Conservation (phyloP, 805 yeast genomes). For the Monosporozyma unispora region DNA sequence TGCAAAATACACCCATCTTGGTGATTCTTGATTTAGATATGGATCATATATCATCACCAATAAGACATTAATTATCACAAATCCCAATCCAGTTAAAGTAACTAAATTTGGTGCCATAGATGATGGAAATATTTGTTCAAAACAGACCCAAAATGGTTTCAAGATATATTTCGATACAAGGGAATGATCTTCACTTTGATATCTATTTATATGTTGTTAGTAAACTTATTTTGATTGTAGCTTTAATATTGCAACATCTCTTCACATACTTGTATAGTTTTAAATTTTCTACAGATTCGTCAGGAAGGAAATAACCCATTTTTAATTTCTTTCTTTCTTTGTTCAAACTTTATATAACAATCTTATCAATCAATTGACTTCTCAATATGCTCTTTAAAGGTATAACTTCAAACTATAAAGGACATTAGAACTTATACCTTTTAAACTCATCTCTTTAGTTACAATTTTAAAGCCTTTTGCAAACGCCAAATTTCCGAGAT, state of each 20-base stretch:
- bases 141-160: constrained; percentile 72
- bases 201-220: constrained; percentile 29
- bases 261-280: constrained; percentile 41
- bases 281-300: constrained; percentile 40
- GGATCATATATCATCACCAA: constrained; percentile 72
- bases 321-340: background rate
- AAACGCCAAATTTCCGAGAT: background rate
- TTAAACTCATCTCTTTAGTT: background rate
- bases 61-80: constrained; percentile 53
- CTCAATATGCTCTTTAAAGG: no score
- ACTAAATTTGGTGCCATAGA: constrained; percentile 91
- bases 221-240: background rate
- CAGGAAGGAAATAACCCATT: constrained; percentile 64
- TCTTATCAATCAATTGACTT: no score
- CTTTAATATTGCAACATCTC: background rate
- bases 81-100: constrained; percentile 72
- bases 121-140: constrained; percentile 66
- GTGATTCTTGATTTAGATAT: constrained; percentile 45
- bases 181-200: constrained; percentile 75
- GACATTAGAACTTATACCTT: no score
- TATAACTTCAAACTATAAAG: no score
- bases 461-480: background rate
- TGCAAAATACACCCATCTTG: constrained; percentile 67
- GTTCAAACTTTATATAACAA: no score
- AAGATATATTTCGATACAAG: constrained; percentile 62